Conservation (phyloP, 306 rosid genomes). For the Benincasa hispida region DNA sequence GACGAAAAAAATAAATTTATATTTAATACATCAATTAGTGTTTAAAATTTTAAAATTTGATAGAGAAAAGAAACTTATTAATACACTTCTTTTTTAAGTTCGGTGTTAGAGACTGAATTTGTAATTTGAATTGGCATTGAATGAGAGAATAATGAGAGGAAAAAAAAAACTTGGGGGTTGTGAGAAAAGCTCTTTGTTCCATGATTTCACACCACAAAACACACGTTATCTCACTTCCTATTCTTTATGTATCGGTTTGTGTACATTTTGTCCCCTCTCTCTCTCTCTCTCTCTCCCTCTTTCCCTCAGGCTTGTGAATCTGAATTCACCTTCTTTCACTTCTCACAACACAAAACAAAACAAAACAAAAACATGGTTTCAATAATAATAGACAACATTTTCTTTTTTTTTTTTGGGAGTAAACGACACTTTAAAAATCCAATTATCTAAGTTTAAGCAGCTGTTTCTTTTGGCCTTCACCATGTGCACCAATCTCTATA, state of each 20-base stretch:
- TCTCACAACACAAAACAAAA: not conserved
- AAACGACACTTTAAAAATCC: not conserved
- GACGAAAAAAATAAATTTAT: no score
- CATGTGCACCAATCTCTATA: not conserved
- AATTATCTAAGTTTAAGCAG: not conserved
- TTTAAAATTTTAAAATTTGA: no score
- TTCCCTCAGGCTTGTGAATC: not conserved
- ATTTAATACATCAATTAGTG: no score
- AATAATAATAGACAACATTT: not conserved
- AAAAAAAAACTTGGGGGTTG: not conserved
- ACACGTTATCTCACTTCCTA: constrained; percentile 2
- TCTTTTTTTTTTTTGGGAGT: not conserved
- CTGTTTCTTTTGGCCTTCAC: not conserved
- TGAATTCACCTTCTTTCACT: not conserved
- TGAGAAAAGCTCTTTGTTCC: not conserved
- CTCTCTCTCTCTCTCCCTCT: no score
- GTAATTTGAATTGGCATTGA: not conserved
- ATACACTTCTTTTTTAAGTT: no score
- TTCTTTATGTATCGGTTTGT: not conserved
- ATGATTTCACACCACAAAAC: constrained; percentile 1
- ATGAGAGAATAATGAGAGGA: not conserved
- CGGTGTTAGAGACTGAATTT: no score
- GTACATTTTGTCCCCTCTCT: not conserved
- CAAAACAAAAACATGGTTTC: not conserved
- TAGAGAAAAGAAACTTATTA: no score